Evolutionary conservation across 1,139 yeast genomes (phyloP), one percentile per base, ranked within the genome.

Genomic region (Blastobotrys malaysiensis): DNA sequence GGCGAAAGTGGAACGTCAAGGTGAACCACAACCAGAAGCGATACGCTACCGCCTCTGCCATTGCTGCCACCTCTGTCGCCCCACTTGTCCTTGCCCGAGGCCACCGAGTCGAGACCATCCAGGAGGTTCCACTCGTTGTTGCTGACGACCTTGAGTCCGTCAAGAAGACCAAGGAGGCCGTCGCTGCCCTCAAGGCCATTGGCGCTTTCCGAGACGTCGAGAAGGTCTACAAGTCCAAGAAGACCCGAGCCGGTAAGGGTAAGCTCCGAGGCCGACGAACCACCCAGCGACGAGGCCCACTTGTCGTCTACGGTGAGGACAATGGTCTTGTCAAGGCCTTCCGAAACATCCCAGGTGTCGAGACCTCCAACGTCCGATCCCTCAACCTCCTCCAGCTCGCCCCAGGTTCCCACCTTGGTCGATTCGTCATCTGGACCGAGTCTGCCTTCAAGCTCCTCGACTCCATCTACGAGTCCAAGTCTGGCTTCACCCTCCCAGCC

Each of bases 1-100:
- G 99, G 99, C 90, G 99, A 88, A 90, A 86, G 82, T 93, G 99
- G 99, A 95, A 95, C 90, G 95, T 93, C 77, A 93, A 90, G 87
- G 97, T 93, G 73, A 93, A 93, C 97, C 97, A 90, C 81, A 93
- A 91, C 89, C 97, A 93, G 83, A 93, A 91, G 87, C 93, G 98
- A 82, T 93, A 91, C 80, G 99, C 99, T 68, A 91, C 98, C 70
- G 98, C 97, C 73, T 93, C 99, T 67, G 99, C 99, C 73, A 88
- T 93, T 73, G 98, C 99, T 76, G 99, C 99, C 69, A 84, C 99
- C 66, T 96, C 96, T 73, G 96, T 93, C 70, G 95, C 97, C 73
- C 91, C 99, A 72, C 86, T 93, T 75, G 98, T 93, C 69, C 83
- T 91, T 73, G 99, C 99, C 75, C 93, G 99, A 84, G 99, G 99